Percentiles rank a stretch among this genome's conserved stretches.
Conservation (phyloP, 2,329 filamentous ascomycete species). For the Exophiala bonariae region DNA sequence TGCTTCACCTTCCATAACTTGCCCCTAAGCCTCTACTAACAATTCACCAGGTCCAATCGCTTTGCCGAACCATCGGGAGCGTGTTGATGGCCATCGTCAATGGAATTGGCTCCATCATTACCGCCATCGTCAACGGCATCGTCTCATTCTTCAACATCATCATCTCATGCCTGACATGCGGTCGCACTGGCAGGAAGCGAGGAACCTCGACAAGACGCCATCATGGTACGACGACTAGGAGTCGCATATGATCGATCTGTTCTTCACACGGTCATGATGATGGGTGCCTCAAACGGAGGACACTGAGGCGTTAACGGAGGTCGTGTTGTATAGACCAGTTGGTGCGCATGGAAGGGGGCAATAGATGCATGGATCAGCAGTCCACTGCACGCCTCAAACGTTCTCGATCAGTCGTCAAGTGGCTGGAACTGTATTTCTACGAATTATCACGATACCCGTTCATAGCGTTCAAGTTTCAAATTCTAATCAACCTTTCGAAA, state of each 20-base stretch:
- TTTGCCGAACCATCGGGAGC: slow-evolving; percentile 64
- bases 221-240: slow-evolving; percentile 20
- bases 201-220: slow-evolving; percentile 9
- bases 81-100: slow-evolving; percentile 69
- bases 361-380: no score
- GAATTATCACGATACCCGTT: no score
- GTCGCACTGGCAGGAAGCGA: slow-evolving; percentile 35
- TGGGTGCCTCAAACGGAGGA: no score
- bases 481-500: no score
- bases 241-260: slow-evolving; percentile 19
- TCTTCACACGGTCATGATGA: no score
- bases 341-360: no score
- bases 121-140: slow-evolving; percentile 65
- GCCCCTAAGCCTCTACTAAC: slow-evolving; percentile 3
- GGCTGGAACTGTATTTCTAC: no score
- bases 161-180: slow-evolving; percentile 62
- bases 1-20: slow-evolving; percentile 31
- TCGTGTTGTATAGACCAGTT: no score
- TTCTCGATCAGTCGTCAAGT: no score
- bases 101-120: slow-evolving; percentile 64
- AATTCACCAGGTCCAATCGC: slow-evolving; percentile 52
- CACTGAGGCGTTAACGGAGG: no score
- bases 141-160: slow-evolving; percentile 66
- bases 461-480: no score
- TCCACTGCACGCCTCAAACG: no score